Evolutionary conservation across 1,284 basidiomycete species (phyloP).

Genomic region (Apiotrichum sp.): DNA sequence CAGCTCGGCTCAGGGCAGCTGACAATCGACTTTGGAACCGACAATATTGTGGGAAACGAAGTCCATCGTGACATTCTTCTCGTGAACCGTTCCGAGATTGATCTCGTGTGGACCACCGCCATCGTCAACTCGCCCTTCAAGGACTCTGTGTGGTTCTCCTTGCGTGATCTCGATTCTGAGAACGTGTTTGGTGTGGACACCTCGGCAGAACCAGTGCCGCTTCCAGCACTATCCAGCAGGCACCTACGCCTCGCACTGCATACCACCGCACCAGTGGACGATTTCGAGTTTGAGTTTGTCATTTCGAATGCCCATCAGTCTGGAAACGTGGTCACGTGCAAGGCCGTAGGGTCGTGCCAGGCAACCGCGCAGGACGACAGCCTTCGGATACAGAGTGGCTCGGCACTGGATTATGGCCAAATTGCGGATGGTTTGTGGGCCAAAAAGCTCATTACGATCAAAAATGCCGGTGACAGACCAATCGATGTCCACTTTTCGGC

Average conservation of each 20-base stretch:
- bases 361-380: constrained; percentile 42
- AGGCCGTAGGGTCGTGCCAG: constrained; percentile 33
- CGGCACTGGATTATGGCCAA: constrained; percentile 50
- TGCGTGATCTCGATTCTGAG: constrained; percentile 44
- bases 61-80: constrained; percentile 42
- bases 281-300: constrained; percentile 43
- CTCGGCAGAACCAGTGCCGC: constrained; percentile 35
- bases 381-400: constrained; percentile 47
- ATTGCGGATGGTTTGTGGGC: constrained; percentile 50
- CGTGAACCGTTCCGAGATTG: constrained; percentile 44
- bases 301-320: constrained; percentile 41
- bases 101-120: constrained; percentile 39
- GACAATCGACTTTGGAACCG: constrained; percentile 38
- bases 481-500: constrained; percentile 49
- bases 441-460: constrained; percentile 48
- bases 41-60: constrained; percentile 33
- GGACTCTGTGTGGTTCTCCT: constrained; percentile 41
- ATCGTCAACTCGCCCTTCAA: constrained; percentile 37
- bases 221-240: constrained; percentile 39
- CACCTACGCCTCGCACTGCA: constrained; percentile 37
- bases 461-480: constrained; percentile 48
- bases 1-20: constrained; percentile 36
- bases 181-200: constrained; percentile 44
- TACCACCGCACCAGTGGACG: constrained; percentile 25
- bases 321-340: constrained; percentile 39